Evolutionary conservation across 2,329 filamentous ascomycete species (phyloP).

Genomic region (Diaporthe nobilis): DNA sequence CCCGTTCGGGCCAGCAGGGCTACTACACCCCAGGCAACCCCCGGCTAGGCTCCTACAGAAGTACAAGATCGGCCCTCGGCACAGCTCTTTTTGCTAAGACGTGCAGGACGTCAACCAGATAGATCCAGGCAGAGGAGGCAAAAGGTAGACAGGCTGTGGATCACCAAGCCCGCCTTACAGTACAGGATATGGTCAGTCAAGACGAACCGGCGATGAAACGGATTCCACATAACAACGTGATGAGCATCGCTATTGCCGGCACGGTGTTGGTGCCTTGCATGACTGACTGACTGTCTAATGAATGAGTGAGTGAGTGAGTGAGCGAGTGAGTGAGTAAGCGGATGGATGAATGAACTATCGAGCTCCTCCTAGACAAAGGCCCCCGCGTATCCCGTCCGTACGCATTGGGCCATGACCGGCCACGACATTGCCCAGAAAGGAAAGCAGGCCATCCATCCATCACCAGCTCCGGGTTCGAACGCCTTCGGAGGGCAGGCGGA

Average conservation of each 20-base stretch:
- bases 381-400: not conserved
- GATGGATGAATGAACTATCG: not conserved
- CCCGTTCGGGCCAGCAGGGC: not conserved
- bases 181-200: not conserved
- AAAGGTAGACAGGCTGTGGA: not conserved
- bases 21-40: slow-evolving; percentile 3
- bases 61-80: slow-evolving; percentile 33
- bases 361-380: slow-evolving; percentile 12
- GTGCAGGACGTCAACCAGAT: slow-evolving; percentile 32
- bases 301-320: not conserved
- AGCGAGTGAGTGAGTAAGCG: not conserved
- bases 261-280: not conserved
- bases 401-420: slow-evolving; percentile 24
- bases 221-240: not conserved
- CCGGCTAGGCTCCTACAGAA: slow-evolving; percentile 23
- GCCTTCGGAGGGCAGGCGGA: slow-evolving; percentile 2
- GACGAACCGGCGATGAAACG: slow-evolving; percentile 1
- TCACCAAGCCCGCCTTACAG: not conserved
- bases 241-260: not conserved
- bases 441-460: slow-evolving; percentile 2
- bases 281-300: not conserved
- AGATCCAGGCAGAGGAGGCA: slow-evolving; percentile 14
- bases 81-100: slow-evolving; percentile 26
- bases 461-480: not conserved
- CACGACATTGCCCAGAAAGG: slow-evolving; percentile 1